Base-by-base conservation (phyloP, 352 stramenopile species). In the Pythium folliculosum region DNA sequence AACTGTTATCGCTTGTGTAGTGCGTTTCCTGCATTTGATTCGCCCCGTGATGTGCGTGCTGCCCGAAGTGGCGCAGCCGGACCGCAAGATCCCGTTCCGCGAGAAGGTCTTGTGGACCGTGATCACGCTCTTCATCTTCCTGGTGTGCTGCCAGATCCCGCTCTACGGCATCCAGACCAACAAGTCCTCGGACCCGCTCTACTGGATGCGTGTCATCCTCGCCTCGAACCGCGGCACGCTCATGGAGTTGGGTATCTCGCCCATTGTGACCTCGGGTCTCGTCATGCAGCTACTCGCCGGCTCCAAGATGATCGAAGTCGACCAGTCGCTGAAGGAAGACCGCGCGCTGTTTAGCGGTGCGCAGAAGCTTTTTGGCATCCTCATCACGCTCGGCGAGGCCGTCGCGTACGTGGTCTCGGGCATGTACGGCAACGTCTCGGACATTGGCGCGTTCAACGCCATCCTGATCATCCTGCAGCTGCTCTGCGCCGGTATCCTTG, bases 311-410 rank as follows among this genome's bases (percentile, higher is more conserved):
- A 99, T 99, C 73, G 97, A 99, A 80, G 97, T 99, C 5, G 97
- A 99, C 75, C 96, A 99, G 82, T 96, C 95, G 68, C 91, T 99
- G 51, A 99, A 99, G 84, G 97, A 99, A 80, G 98, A 99, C 81
- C 91, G 97, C 30, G 95, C 95, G 53, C 84, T 99, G 19, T 99
- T 99, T 75, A 94, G 85, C 16, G 97, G 96, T 61, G 98, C 97
- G n/a, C 97, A 99, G 77, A 99, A 99, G 74, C 89, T 99, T 6
- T 99, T 99, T 77, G 98, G 97, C 68, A 99, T 99, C 77, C 81
- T 99, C 53, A 99, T 99, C 75, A 99, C 97, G 32, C 83, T 99
- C 40, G 97, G 95, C 63, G 96, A 99, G 80, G 97, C 98, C 45
- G 97, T 99, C 64, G 97, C 97, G 48, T 99, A 99, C 78, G 97